Base-by-base conservation (phyloP, 208 protist genomes). In the Phytomonas serpens region DNA sequence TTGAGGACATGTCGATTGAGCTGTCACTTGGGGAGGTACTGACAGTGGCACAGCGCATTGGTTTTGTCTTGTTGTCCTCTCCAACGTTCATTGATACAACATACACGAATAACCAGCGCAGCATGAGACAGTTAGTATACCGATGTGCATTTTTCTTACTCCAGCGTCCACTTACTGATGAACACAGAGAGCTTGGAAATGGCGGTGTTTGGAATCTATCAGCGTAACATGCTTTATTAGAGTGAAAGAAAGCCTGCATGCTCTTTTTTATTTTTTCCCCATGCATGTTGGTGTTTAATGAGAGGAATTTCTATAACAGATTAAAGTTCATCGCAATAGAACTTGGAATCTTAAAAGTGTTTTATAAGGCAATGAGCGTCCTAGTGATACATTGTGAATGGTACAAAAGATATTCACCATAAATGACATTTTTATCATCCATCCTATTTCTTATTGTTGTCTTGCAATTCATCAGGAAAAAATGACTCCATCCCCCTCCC, bases 81-180 rank as follows among this genome's bases (percentile, higher is more conserved):
- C 86, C 86, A 16, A 87, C 67, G 27, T 92, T 93, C 68, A 87
- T 96, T 33, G 83, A 95, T 64, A 95, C 85, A 6, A 95, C 90
- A 9, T 98, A 98, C 80, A 96, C 91, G 19, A 93, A 87, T 63
- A 97, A 98, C 71, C 81, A 94, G 76, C 85, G 89, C 63, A 94
- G 87, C 51, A 97, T 97, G 93, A 97, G 94, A 71, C 89, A 93
- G 76, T 68, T 94, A 27, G 83, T 96, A 64, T 97, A 97, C 68
- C 82, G 87, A 33, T 95, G 89, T 74, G 89, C 91, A 37, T 97
- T 95, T 69, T 97, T 97, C 76, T 75, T 94, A 34, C 79, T 96
- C 34, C 91, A 91, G 64, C 78, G 87, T 7, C 90, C 84, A 23
- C 42, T 80, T 37, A 69, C 71, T 13, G 71, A 78, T 37, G 69